These are phyloP conservation scores for Chimonanthus praecox DNA, from an alignment of 164 flowering plant genomes.

Conservation along the genomic window DNA sequence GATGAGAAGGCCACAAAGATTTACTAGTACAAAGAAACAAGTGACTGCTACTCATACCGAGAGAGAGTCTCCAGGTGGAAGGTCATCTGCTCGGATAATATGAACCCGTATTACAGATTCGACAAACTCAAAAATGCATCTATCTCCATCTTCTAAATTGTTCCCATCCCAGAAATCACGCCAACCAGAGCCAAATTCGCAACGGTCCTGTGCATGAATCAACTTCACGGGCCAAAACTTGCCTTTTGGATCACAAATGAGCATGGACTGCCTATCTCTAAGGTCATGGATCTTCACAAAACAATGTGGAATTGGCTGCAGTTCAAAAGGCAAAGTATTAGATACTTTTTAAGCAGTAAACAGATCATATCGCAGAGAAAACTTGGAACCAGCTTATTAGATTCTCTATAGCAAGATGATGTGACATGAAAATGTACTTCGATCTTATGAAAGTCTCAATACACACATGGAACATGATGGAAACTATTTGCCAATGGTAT, in stretches of 20 bases:
- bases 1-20: too few relatives aligned
- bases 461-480: too few relatives aligned
- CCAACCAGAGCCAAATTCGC: not conserved
- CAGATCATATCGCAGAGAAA: not conserved
- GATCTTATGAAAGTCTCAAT: too few relatives aligned
- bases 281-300: not conserved
- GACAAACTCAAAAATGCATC: not conserved
- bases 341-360: not conserved
- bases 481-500: too few relatives aligned
- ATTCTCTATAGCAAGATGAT: not conserved
- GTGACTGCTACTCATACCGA: too few relatives aligned
- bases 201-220: not conserved
- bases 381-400: not conserved
- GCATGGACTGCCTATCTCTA: not conserved
- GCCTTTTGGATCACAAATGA: not conserved
- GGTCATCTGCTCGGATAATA: not conserved
- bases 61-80: too few relatives aligned
- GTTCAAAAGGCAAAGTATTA: conserved; percentile 2
- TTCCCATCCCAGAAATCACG: not conserved
- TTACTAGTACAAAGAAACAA: too few relatives aligned
- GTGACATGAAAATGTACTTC: not conserved
- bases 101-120: not conserved
- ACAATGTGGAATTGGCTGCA: conserved; percentile 4
- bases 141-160: not conserved
- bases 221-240: not conserved